Percentiles rank a stretch among this genome's conserved stretches.
Conservation (phyloP, 768 basidiomycete species). For the Exsudoporus frostii region DNA sequence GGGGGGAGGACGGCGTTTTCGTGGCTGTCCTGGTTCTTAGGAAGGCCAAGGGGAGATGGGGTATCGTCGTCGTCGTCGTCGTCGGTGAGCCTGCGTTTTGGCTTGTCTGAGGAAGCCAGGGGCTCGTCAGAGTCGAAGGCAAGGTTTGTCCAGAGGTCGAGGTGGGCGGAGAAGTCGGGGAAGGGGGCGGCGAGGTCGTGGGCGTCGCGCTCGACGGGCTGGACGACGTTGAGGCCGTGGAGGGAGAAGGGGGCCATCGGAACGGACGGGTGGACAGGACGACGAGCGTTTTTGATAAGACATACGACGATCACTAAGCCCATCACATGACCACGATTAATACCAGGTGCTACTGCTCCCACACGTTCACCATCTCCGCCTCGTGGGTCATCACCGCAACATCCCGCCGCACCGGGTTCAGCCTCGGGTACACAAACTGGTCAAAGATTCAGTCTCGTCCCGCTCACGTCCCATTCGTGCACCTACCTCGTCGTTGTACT, state of each 20-base stretch:
- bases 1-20: conserved; percentile 54
- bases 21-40: conserved; percentile 53
- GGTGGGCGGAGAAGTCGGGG: conserved; percentile 73
- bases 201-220: conserved; percentile 41
- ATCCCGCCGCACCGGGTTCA: conserved; percentile 73
- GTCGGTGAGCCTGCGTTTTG: conserved; percentile 33
- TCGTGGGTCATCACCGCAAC: conserved; percentile 85
- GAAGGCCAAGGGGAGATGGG: conserved; percentile 7
- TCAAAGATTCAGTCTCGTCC: neutral
- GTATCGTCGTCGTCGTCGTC: conserved; percentile 40
- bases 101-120: conserved; percentile 34
- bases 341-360: neutral
- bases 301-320: neutral
- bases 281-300: conserved; percentile 11
- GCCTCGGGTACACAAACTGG: conserved; percentile 81
- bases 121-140: conserved; percentile 76
- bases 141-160: conserved; percentile 82
- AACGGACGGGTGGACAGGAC: neutral
- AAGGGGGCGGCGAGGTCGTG: conserved; percentile 63
- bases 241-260: conserved; percentile 61
- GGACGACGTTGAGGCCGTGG: conserved; percentile 79
- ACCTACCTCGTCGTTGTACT: conserved; percentile 77
- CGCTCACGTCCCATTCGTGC: neutral
- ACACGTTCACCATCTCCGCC: conserved; percentile 52
- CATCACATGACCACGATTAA: conserved; percentile 8